Evolutionary conservation across 176 grass and related monocot species (phyloP).

Genomic region (Musa troglodytarum): DNA sequence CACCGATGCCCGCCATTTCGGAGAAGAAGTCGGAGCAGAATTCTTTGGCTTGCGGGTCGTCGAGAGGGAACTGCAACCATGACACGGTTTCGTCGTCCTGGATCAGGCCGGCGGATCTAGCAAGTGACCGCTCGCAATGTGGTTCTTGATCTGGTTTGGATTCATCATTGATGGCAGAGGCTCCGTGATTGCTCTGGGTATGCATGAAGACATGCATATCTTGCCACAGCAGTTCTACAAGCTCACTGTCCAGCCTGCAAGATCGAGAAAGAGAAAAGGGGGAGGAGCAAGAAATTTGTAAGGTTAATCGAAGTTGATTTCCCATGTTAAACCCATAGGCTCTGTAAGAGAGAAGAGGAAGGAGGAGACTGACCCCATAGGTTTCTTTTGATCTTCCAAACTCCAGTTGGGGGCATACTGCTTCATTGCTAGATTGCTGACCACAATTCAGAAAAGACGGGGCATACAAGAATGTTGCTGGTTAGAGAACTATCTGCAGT

Average conservation of each 20-base stretch:
- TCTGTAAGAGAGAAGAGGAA: background rate
- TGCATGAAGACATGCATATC: conserved; percentile 57
- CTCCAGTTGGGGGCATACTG: background rate
- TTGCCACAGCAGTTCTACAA: conserved; percentile 59
- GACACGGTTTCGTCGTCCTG: conserved; percentile 36
- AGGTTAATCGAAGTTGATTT: no score
- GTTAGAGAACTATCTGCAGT: no score
- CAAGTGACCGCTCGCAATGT: background rate
- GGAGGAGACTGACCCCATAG: background rate
- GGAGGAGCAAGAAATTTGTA: no score
- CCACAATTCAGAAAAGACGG: no score
- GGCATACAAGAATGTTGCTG: no score
- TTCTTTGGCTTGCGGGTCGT: conserved; percentile 46
- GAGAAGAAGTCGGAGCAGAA: background rate
- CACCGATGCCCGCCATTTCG: background rate
- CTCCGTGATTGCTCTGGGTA: conserved; percentile 39
- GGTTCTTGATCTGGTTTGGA: conserved; percentile 18
- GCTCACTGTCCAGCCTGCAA: conserved; percentile 28
- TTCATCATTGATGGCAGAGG: background rate
- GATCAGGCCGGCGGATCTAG: background rate
- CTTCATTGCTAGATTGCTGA: background rate
- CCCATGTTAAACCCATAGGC: no score
- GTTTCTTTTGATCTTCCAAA: background rate
- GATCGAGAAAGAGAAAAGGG: background rate
- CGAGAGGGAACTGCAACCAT: conserved; percentile 56